phyloP scores from a whole-genome alignment of 176 grass and related monocot genomes.

The Cenchrus americanus region DNA sequence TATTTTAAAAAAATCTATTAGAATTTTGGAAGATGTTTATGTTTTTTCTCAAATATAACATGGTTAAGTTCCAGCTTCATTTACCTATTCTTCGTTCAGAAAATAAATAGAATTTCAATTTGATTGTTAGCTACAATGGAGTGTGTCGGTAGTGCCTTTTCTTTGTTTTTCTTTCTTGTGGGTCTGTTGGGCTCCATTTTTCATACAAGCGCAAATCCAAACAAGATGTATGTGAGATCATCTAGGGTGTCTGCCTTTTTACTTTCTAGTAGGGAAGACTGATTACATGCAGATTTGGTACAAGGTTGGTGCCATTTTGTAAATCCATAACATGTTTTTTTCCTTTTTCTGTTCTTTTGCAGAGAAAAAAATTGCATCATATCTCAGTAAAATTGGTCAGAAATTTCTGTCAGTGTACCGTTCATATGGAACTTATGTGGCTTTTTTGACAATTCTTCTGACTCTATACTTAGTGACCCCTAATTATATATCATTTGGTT shows the following conservation, averaged over 20 bases:
- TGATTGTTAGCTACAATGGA: neutral
- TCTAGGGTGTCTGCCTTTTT: neutral
- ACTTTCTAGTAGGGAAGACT: neutral
- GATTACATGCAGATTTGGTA: neutral
- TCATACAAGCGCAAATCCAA: slow-evolving; percentile 6
- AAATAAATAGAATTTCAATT: neutral
- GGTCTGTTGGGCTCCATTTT: neutral
- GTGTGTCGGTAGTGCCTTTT: neutral
- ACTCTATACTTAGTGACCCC: slow-evolving; percentile 95
- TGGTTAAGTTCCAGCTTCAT: neutral
- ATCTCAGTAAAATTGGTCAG: slow-evolving; percentile 89
- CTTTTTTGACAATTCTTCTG: slow-evolving; percentile 93
- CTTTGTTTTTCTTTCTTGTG: neutral
- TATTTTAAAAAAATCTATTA: neutral
- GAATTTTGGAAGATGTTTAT: slow-evolving; percentile 12
- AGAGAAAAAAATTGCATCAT: slow-evolving; percentile 90
- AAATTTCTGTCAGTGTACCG: slow-evolving; percentile 88
- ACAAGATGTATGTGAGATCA: neutral
- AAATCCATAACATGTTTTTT: slow-evolving; percentile 31
- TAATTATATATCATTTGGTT: slow-evolving; percentile 98
- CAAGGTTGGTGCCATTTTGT: neutral
- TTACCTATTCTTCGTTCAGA: neutral
- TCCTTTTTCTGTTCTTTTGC: slow-evolving; percentile 38
- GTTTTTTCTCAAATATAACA: neutral
- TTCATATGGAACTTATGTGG: slow-evolving; percentile 95